Conservation (phyloP, 768 basidiomycete species). For the Tephrocybe sp. region DNA sequence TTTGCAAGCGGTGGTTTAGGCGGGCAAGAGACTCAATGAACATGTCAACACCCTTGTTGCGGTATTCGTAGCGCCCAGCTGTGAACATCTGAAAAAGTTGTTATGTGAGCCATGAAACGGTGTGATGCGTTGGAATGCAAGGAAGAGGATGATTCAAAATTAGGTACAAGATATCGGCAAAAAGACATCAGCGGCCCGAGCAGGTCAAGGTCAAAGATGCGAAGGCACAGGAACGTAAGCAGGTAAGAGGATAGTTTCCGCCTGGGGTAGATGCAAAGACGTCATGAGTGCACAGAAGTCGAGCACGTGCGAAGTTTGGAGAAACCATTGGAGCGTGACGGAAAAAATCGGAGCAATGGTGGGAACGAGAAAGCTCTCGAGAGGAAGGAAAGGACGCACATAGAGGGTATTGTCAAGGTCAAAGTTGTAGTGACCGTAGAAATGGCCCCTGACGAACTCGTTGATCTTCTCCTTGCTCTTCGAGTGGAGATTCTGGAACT, state of each 20-base stretch:
- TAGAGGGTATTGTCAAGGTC: slow-evolving; percentile 91
- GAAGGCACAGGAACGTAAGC: not conserved
- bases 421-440: slow-evolving; percentile 97
- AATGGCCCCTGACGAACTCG: slow-evolving; percentile 96
- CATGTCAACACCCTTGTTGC: slow-evolving; percentile 99
- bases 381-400: slow-evolving; percentile 38
- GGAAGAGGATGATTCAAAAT: not conserved
- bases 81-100: slow-evolving; percentile 78
- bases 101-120: not conserved
- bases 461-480: slow-evolving; percentile 96
- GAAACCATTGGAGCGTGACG: not conserved
- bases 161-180: not conserved
- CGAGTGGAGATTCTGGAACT: slow-evolving; percentile 95
- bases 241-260: not conserved
- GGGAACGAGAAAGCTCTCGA: not conserved
- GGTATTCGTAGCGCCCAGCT: slow-evolving; percentile 98
- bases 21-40: slow-evolving; percentile 97
- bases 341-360: not conserved
- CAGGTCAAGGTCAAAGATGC: not conserved
- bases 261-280: too few relatives aligned
- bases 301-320: not conserved
- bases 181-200: not conserved
- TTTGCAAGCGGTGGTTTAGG: slow-evolving; percentile 53
- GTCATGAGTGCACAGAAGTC: not conserved
- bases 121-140: not conserved